Evolutionary conservation across 2,329 filamentous ascomycete genomes (phyloP), one percentile per base, ranked within the genome.

Genomic region (Penicillium sp.): DNA sequence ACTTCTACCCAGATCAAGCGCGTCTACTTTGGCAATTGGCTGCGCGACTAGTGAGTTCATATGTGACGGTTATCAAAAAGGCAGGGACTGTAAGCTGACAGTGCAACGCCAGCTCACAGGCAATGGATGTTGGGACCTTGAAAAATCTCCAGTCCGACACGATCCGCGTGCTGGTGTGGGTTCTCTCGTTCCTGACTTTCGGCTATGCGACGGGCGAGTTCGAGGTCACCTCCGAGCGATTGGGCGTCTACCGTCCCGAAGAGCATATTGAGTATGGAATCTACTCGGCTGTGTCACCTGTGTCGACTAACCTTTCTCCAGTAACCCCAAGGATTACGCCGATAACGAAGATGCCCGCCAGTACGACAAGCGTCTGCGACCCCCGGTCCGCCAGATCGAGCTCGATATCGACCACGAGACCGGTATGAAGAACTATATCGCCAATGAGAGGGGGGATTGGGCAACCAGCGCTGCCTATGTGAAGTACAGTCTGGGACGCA

Each of bases 381-480:
- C 84, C 1, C 91, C 91, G 0, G 83, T 97, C 7, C 75, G 82
- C 52, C 79, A 80, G 4, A 70, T 81, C 35, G 88, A 93, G 64
- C 81, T 88, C 18, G 83, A 88, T 52, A 81, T 93, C 49, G 88
- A 93, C 62, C 73, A 74, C 29, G 74, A 80, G 5, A 93, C 88
- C 1, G 91, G 91, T n/a, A 95, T 98, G 92, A 98, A 97, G 72
- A 97, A 97, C 68, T 98, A 98, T 70, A 97, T 98, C 59, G 84
- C 92, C 52, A 97, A 96, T 63, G 92, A 97, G 68, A 76, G 74
- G 12, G 89, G 90, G 4, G 80, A 82, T 35, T 96, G 91, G 88
- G 89, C 91, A 1, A 98, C 93, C 18, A 95, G 90, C 55, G 77
- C 88, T 6, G 91, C 88, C 33, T 96, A 92, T 63, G 78, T 95